Percentiles rank a stretch among this genome's conserved stretches.
These are phyloP conservation scores for Salvia splendens DNA, from an alignment of 257 asterid species.

Conservation along the genomic window DNA sequence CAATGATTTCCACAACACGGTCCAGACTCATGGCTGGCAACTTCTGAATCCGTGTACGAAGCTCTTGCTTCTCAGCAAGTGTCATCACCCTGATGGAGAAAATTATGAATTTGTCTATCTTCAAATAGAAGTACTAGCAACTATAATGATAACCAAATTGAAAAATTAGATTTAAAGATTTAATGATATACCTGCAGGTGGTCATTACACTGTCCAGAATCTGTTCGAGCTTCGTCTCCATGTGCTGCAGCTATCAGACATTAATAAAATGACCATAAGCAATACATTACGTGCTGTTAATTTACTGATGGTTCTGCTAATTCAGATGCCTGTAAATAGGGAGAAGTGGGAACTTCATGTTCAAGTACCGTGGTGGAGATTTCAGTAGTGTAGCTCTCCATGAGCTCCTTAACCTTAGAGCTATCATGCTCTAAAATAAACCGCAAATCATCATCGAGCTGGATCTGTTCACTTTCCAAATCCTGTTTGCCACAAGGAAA, in stretches of 20 bases:
- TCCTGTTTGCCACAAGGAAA: slow-evolving; percentile 27
- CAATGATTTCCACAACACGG: slow-evolving; percentile 60
- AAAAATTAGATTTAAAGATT: no score
- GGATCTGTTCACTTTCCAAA: slow-evolving; percentile 23
- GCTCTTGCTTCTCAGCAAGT: slow-evolving; percentile 55
- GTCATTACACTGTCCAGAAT: slow-evolving; percentile 54
- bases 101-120: background rate
- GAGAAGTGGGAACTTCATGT: slow-evolving; percentile 6
- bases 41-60: slow-evolving; percentile 48
- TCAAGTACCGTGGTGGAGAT: slow-evolving; percentile 47
- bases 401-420: slow-evolving; percentile 55
- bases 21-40: slow-evolving; percentile 60
- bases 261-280: slow-evolving; percentile 8
- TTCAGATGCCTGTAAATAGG: background rate
- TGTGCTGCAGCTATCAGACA: slow-evolving; percentile 57
- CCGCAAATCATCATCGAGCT: slow-evolving; percentile 52
- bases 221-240: slow-evolving; percentile 78
- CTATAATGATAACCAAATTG: no score
- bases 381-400: slow-evolving; percentile 49
- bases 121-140: no score
- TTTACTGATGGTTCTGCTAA: background rate
- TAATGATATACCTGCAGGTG: slow-evolving; percentile 53
- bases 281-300: background rate
- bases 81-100: slow-evolving; percentile 61
- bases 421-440: slow-evolving; percentile 52